These are phyloP conservation scores for Aureobasidium subglaciale DNA, from an alignment of 2,329 filamentous ascomycete species.

Conservation along the genomic window DNA sequence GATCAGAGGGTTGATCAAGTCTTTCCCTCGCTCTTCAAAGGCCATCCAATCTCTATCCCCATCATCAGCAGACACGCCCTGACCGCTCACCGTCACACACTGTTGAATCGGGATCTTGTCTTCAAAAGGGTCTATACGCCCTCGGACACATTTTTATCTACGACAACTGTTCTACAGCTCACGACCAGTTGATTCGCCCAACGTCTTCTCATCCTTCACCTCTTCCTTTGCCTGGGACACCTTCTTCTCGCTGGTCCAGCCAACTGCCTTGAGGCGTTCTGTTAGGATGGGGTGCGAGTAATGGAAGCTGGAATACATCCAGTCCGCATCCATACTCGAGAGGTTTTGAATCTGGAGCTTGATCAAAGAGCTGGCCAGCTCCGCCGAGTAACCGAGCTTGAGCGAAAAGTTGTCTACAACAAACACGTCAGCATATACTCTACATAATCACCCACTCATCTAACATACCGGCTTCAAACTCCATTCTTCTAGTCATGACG, in stretches of 20 bases:
- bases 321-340: slow-evolving; percentile 97
- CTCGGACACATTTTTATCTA: slow-evolving; percentile 5
- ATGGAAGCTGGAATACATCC: slow-evolving; percentile 97
- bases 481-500: slow-evolving; percentile 84
- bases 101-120: background rate
- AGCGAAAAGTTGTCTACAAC: slow-evolving; percentile 69
- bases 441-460: background rate
- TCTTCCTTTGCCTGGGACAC: slow-evolving; percentile 42
- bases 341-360: slow-evolving; percentile 98
- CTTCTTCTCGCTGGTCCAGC: slow-evolving; percentile 67
- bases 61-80: background rate
- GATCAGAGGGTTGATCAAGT: slow-evolving; percentile 9
- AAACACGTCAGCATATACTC: slow-evolving; percentile 12
- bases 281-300: slow-evolving; percentile 96
- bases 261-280: slow-evolving; percentile 83
- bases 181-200: slow-evolving; percentile 64
- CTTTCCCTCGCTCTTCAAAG: background rate
- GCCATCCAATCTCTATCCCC: background rate
- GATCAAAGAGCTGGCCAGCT: slow-evolving; percentile 82
- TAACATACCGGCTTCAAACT: slow-evolving; percentile 76
- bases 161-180: slow-evolving; percentile 52
- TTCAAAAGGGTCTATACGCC: background rate
- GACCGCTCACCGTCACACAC: background rate
- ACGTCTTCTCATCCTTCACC: slow-evolving; percentile 49
- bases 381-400: slow-evolving; percentile 71